Conservation (phyloP, 176 grass and related monocot genomes). For the Saccharum spontaneum region DNA sequence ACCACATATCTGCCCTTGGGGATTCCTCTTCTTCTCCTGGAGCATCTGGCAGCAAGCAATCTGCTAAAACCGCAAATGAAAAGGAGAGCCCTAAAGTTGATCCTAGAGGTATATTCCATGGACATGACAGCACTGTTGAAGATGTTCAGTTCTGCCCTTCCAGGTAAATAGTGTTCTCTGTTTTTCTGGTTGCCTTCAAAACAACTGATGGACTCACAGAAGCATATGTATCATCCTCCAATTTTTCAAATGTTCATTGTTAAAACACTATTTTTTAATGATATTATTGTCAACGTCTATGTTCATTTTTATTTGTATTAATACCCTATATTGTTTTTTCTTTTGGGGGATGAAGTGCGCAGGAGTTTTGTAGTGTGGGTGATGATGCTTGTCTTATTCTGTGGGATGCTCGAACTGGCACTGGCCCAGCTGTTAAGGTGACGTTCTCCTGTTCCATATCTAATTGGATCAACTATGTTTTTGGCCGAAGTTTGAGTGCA, state of each 20-base stretch:
- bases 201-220: background rate
- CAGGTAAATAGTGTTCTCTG: conserved; percentile 54
- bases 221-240: background rate
- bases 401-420: conserved; percentile 91
- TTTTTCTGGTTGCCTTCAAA: conserved; percentile 17
- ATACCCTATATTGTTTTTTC: background rate
- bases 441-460: background rate
- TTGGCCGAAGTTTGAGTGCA: conserved; percentile 11
- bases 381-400: conserved; percentile 98
- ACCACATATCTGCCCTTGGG: conserved; percentile 71
- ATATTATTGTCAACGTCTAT: conserved; percentile 12
- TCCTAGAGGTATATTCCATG: conserved; percentile 75
- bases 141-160: conserved; percentile 96
- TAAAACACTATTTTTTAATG: background rate
- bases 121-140: conserved; percentile 89
- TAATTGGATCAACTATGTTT: conserved; percentile 7
- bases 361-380: conserved; percentile 97
- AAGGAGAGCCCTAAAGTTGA: conserved; percentile 83
- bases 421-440: conserved; percentile 82
- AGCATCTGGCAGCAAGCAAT: conserved; percentile 55
- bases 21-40: conserved; percentile 58
- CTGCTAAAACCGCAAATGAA: conserved; percentile 55
- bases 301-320: conserved; percentile 24
- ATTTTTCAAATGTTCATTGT: background rate
- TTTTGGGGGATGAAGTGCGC: conserved; percentile 57